Conservation (phyloP, 352 stramenopile species). For the Pythium rhizo-oryzae region DNA sequence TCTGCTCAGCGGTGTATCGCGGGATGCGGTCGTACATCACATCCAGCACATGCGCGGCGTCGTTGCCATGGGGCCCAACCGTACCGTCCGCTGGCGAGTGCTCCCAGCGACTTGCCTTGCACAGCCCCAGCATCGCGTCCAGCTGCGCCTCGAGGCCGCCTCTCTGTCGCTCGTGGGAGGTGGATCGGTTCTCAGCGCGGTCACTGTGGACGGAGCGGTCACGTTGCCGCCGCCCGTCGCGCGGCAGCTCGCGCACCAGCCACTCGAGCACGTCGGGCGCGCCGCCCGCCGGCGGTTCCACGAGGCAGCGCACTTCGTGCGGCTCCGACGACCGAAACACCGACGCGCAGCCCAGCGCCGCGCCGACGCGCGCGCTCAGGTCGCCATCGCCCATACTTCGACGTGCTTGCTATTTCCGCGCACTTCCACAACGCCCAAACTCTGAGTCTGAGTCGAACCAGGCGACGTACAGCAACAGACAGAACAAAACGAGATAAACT, state of each 20-base stretch:
- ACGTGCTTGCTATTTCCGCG: neutral
- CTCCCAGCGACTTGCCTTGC: too few relatives aligned
- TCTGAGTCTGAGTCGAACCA: constrained; percentile 24
- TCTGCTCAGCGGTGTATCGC: constrained; percentile 27
- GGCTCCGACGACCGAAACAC: constrained; percentile 51
- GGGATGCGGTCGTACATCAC: constrained; percentile 59
- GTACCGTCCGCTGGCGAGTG: neutral
- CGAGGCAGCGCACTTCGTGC: constrained; percentile 48
- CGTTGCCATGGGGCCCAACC: neutral
- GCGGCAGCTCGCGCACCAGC: constrained; percentile 22
- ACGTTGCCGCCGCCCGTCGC: neutral
- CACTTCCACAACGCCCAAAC: neutral
- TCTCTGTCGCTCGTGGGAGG: neutral
- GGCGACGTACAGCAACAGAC: constrained; percentile 4
- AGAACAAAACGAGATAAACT: too few relatives aligned
- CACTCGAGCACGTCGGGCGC: constrained; percentile 19
- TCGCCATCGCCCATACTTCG: constrained; percentile 21
- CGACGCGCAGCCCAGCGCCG: constrained; percentile 48
- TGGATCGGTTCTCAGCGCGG: too few relatives aligned
- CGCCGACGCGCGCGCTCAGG: constrained; percentile 39
- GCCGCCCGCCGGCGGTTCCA: constrained; percentile 31
- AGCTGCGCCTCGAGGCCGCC: constrained; percentile 47
- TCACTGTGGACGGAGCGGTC: too few relatives aligned
- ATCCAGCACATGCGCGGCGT: constrained; percentile 33
- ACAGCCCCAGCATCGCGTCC: constrained; percentile 36